phyloP scores from a whole-genome alignment of 768 basidiomycete genomes.

The Rhodosporidiobolus sp. region DNA sequence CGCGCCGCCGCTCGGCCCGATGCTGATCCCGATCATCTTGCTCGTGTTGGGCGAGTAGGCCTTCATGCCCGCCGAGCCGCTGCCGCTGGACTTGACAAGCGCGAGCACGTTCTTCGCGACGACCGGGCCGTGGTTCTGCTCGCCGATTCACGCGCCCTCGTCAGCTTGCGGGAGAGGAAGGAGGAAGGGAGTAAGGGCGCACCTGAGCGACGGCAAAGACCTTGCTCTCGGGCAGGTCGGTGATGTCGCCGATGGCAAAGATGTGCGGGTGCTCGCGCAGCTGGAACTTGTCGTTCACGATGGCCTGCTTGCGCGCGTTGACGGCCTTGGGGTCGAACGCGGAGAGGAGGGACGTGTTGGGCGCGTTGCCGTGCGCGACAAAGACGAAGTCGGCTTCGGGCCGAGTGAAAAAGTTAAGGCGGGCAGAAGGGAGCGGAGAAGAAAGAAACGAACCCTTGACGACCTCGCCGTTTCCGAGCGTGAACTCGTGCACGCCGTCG shows the following conservation, averaged over 20 bases:
- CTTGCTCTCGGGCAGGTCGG: constrained; percentile 17
- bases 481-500: constrained; percentile 5
- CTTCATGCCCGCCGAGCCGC: not conserved
- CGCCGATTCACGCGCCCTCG: no score
- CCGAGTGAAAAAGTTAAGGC: not conserved
- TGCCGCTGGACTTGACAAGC: not conserved
- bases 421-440: not conserved
- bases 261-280: not conserved
- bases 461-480: not conserved
- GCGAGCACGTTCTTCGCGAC: constrained; percentile 19
- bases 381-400: constrained; percentile 36
- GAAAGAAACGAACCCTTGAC: constrained; percentile 13
- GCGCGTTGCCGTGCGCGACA: constrained; percentile 20
- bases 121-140: constrained; percentile 19
- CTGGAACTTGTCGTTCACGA: constrained; percentile 22
- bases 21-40: constrained; percentile 15
- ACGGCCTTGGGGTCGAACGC: constrained; percentile 5
- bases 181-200: not conserved
- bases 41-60: constrained; percentile 10
- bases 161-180: not conserved
- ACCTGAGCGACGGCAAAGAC: constrained; percentile 12
- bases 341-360: constrained; percentile 10
- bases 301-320: not conserved
- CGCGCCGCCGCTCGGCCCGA: constrained; percentile 27
- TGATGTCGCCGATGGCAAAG: constrained; percentile 32